Evolutionary conservation across 1,284 basidiomycete species (phyloP).

Genomic region (Cerrena zonata): DNA sequence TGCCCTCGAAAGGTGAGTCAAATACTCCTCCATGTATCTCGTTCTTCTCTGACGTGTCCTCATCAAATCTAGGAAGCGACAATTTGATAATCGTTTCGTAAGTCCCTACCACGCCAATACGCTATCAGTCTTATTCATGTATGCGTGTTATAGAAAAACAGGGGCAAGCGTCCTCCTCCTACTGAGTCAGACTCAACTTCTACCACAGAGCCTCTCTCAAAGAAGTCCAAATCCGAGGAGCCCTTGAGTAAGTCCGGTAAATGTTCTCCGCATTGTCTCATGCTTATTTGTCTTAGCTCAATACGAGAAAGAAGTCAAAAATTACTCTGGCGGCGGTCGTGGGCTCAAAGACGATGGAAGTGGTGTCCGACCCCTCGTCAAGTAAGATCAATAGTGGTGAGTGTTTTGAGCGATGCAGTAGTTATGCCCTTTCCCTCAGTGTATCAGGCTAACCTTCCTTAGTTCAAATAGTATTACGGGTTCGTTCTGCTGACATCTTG

Average conservation of each 20-base stretch:
- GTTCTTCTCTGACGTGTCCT: slow-evolving; percentile 1
- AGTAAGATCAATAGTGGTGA: too few species aligned
- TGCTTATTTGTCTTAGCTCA: slow-evolving; percentile 11
- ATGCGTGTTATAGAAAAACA: slow-evolving; percentile 41
- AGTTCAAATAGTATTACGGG: slow-evolving; percentile 47
- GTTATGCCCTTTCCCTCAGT: neutral
- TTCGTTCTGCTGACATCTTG: slow-evolving; percentile 39
- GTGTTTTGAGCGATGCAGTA: too few species aligned
- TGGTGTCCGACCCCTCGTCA: slow-evolving; percentile 30
- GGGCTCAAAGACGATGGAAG: slow-evolving; percentile 30
- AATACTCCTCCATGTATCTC: neutral
- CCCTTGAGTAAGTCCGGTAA: slow-evolving; percentile 27
- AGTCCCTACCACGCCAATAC: slow-evolving; percentile 23
- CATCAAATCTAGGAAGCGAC: slow-evolving; percentile 45
- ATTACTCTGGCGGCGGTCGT: slow-evolving; percentile 21
- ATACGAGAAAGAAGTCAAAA: slow-evolving; percentile 30
- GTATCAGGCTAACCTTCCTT: neutral
- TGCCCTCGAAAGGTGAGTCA: slow-evolving; percentile 38
- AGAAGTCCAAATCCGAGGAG: slow-evolving; percentile 34
- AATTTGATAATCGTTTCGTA: slow-evolving; percentile 60
- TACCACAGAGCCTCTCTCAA: slow-evolving; percentile 31
- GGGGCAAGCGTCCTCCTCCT: slow-evolving; percentile 54
- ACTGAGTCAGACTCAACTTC: slow-evolving; percentile 28
- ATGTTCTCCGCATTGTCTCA: neutral
- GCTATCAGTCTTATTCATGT: neutral